A percentile compares a stretch with the other conserved stretches of the same genome.
These are phyloP conservation scores for Graphilbum ipis-grandicollis DNA, from an alignment of 2,329 filamentous ascomycete genomes.

Conservation along the genomic window DNA sequence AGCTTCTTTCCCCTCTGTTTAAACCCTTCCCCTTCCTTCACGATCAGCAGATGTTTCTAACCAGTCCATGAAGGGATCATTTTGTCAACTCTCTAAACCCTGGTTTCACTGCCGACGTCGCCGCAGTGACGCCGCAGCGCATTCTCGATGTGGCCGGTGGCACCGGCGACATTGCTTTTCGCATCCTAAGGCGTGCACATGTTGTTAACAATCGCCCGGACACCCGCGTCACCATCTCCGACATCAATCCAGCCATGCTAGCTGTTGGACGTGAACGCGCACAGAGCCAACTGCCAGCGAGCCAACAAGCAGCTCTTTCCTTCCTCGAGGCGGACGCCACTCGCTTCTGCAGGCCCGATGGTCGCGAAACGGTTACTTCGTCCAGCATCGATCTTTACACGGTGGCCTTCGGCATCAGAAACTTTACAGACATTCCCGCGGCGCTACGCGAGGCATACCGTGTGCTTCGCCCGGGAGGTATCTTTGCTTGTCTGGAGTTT, in stretches of 20 bases:
- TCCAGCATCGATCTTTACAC: constrained; percentile 86
- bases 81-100: constrained; percentile 88
- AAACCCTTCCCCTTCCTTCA: neutral
- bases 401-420: constrained; percentile 91
- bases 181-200: constrained; percentile 77
- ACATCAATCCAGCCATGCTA: constrained; percentile 95
- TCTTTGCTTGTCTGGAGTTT: constrained; percentile 95
- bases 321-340: constrained; percentile 92
- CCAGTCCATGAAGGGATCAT: constrained; percentile 42
- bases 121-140: constrained; percentile 35
- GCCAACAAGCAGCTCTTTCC: constrained; percentile 38
- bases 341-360: constrained; percentile 27
- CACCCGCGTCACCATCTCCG: constrained; percentile 75
- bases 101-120: constrained; percentile 34
- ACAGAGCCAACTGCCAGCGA: constrained; percentile 32
- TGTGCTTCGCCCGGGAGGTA: constrained; percentile 81
- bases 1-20: too few relatives aligned
- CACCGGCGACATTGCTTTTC: constrained; percentile 95
- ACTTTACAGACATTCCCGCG: constrained; percentile 81
- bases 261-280: constrained; percentile 72
- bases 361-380: constrained; percentile 37
- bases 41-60: neutral
- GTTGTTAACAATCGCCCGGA: constrained; percentile 62
- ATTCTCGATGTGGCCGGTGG: constrained; percentile 96
- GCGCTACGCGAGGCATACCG: constrained; percentile 72